Evolutionary conservation across 805 yeast species (phyloP).

Genomic region (Metschnikowia aberdeeniae): DNA sequence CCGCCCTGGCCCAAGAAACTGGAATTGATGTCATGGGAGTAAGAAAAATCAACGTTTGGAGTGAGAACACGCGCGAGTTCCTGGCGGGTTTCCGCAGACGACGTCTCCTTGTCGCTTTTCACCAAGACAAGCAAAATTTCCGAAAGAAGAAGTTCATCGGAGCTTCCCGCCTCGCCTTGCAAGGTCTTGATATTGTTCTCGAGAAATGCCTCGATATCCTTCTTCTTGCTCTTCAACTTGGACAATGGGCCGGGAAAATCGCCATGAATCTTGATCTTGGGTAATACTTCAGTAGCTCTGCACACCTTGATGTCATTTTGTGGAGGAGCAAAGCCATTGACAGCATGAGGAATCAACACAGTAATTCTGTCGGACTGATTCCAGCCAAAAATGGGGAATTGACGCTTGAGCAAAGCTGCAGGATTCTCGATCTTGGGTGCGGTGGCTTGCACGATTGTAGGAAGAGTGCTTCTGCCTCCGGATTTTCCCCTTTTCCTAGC

Average conservation of each 20-base stretch:
- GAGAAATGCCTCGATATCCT: constrained; percentile 65
- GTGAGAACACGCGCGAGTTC: constrained; percentile 37
- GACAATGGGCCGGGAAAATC: constrained; percentile 68
- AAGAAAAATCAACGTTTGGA: constrained; percentile 38
- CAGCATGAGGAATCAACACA: constrained; percentile 19
- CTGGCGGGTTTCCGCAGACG: constrained; percentile 25
- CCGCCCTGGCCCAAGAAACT: constrained; percentile 2
- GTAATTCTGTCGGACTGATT: constrained; percentile 28
- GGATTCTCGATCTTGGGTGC: constrained; percentile 41
- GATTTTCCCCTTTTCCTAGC: constrained; percentile 12
- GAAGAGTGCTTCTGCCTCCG: constrained; percentile 6
- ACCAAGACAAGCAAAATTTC: constrained; percentile 28
- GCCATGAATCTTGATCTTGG: constrained; percentile 23
- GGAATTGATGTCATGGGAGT: constrained; percentile 16
- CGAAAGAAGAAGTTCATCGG: constrained; percentile 28
- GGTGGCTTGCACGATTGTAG: constrained; percentile 5
- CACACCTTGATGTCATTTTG: constrained; percentile 34
- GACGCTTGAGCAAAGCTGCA: constrained; percentile 51
- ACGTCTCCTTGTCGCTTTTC: constrained; percentile 29
- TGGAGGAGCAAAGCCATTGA: constrained; percentile 31
- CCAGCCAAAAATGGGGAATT: constrained; percentile 78
- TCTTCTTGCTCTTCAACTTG: constrained; percentile 53
- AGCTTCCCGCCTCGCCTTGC: constrained; percentile 5
- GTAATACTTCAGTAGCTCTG: constrained; percentile 16
- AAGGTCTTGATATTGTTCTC: constrained; percentile 23